Percentiles rank a stretch among this genome's conserved stretches.
These are phyloP conservation scores for Schoenoplectus tabernaemontani DNA, from an alignment of 202 grass and related monocot species.

Conservation along the genomic window DNA sequence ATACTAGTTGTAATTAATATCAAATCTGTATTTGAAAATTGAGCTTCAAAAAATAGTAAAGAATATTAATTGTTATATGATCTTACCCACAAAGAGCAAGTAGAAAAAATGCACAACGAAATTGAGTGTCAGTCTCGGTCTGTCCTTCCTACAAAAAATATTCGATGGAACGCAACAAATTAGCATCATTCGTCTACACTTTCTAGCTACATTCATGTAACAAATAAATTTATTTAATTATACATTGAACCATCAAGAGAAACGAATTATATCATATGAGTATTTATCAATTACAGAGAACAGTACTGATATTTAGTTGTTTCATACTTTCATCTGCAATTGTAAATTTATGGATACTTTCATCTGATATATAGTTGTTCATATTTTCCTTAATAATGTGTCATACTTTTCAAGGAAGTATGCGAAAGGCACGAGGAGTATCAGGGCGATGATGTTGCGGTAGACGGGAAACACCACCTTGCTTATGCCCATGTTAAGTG, in stretches of 20 bases:
- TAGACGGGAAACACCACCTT: constrained; percentile 97
- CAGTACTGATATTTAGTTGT: too few species aligned
- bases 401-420: constrained; percentile 89
- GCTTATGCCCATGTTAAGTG: constrained; percentile 98
- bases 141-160: constrained; percentile 58
- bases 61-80: background rate
- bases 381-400: too few species aligned
- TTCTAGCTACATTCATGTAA: too few species aligned
- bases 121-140: constrained; percentile 49
- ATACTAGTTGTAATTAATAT: background rate
- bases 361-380: too few species aligned
- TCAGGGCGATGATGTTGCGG: constrained; percentile 82
- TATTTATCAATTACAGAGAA: too few species aligned
- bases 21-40: background rate
- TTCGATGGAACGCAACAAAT: background rate
- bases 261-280: too few species aligned
- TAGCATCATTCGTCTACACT: background rate
- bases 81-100: constrained; percentile 81
- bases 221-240: too few species aligned
- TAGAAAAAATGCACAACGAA: constrained; percentile 89
- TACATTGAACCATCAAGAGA: too few species aligned
- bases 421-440: constrained; percentile 82
- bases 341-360: too few species aligned
- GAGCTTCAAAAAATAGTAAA: background rate
- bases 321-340: too few species aligned